A percentile compares a stretch with the other conserved stretches of the same genome.
These are phyloP conservation scores for Kodamaea neixiangensis DNA, from an alignment of 805 yeast species.

Conservation along the genomic window DNA sequence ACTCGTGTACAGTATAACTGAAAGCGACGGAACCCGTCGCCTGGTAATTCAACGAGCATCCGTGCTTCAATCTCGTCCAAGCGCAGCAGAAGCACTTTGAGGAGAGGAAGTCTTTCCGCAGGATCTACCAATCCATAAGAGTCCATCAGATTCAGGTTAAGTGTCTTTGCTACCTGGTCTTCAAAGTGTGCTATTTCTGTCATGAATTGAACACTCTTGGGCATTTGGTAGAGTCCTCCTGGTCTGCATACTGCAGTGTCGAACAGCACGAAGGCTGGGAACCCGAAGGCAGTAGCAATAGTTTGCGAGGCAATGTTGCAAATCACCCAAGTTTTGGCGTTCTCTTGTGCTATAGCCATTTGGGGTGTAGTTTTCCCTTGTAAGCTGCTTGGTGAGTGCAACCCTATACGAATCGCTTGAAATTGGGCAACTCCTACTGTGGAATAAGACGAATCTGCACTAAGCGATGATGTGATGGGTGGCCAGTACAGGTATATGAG, in stretches of 20 bases:
- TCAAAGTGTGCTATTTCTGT: conserved; percentile 83
- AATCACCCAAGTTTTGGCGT: conserved; percentile 87
- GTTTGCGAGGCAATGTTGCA: conserved; percentile 89
- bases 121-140: conserved; percentile 65
- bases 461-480: conserved; percentile 87
- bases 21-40: conserved; percentile 72
- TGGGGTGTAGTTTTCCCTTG: conserved; percentile 28
- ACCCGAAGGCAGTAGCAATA: conserved; percentile 90
- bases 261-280: conserved; percentile 88
- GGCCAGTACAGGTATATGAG: conserved; percentile 93
- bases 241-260: conserved; percentile 49
- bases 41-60: conserved; percentile 38
- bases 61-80: conserved; percentile 74
- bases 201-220: conserved; percentile 69
- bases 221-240: conserved; percentile 44
- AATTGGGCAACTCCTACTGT: conserved; percentile 91
- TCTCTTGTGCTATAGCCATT: conserved; percentile 62
- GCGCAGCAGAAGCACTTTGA: conserved; percentile 69
- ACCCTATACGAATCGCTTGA: conserved; percentile 89
- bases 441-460: conserved; percentile 96
- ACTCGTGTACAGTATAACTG: conserved; percentile 72
- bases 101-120: conserved; percentile 71
- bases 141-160: conserved; percentile 70
- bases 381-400: conserved; percentile 59
- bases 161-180: conserved; percentile 76